Base-by-base conservation (phyloP, 257 asterid species). In the Perilla frutescens region DNA sequence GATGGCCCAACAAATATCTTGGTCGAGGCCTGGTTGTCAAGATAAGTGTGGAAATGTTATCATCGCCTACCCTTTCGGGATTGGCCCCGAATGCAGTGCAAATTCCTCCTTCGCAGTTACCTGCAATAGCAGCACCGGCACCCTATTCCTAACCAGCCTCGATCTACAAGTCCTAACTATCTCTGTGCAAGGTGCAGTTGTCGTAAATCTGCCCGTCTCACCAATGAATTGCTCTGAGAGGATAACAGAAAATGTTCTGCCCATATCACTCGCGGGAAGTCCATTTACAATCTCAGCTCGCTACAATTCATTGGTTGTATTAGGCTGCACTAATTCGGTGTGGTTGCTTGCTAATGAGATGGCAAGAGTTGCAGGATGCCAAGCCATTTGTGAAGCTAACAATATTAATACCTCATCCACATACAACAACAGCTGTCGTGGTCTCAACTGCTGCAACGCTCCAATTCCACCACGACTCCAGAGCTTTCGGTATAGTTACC, bases 31-130 rank as follows among this genome's bases (percentile, higher is more conserved):
- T 2, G 47, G 40, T 20, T 84, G 87, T 40, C 76, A 47, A 4
- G 72, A 55, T 0, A 61, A 10, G 63, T 84, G 89, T 11, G 85
- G 87, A 20, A 77, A 75, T 20, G 40, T 84, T 48, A 79, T 79
- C 3, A 77, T 82, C 40, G 79, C 83, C 1, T 84, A 74, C 51
- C 89, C 89, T 51, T 84, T 84, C 7, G 89, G 89, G 1, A 74
- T 82, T 1, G 84, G 26, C 26, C 26, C 26, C 26, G 26, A 20
- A 20, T 20, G 26, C 26, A 20, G 26, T 20, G 26, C 26, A 2
- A 80, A 77, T 57, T 54, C 89, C 12, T 67, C 76, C 1, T 84
- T 79, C 68, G 29, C 66, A 29, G 37, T 60, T 3, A 13, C 29
- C 66, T 60, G 66, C 11, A 36, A 60, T 26, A 13, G 6, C 15